Evolutionary conservation across 306 rosid species (phyloP).

Genomic region (Parietaria judaica): DNA sequence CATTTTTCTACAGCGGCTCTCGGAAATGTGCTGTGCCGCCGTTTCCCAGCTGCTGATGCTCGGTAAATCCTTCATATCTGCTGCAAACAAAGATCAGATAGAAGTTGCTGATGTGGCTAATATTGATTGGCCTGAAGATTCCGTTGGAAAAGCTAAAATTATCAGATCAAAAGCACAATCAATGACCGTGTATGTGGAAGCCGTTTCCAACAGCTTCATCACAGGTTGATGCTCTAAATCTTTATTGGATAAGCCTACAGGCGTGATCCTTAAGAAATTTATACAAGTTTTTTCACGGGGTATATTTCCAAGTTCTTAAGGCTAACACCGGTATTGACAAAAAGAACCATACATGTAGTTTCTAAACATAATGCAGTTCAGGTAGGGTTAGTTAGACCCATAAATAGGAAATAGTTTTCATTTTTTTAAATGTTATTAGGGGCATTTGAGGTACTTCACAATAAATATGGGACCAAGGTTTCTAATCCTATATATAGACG

Average conservation of each 20-base stretch:
- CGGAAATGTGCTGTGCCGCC: constrained; percentile 85
- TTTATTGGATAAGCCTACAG: background rate
- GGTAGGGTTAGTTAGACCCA: too few species aligned
- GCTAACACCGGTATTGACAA: too few species aligned
- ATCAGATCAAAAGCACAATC: constrained; percentile 71
- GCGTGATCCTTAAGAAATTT: background rate
- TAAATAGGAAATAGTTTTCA: too few species aligned
- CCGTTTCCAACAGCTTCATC: constrained; percentile 76
- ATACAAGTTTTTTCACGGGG: too few species aligned
- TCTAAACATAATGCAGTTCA: too few species aligned
- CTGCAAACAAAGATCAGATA: constrained; percentile 53
- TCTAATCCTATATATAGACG: too few species aligned
- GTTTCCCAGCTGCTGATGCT: constrained; percentile 75
- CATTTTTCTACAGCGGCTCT: constrained; percentile 64
- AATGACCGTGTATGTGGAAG: constrained; percentile 72
- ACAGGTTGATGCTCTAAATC: constrained; percentile 46
- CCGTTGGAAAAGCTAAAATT: constrained; percentile 72
- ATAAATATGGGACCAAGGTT: too few species aligned
- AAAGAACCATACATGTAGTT: too few species aligned
- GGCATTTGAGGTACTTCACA: too few species aligned
- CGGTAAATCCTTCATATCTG: constrained; percentile 73
- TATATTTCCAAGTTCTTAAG: too few species aligned
- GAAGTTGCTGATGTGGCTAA: constrained; percentile 38
- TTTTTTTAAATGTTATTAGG: too few species aligned
- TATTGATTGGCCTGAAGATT: constrained; percentile 89